Evolutionary conservation across 2,329 filamentous ascomycete genomes (phyloP).

Genomic region (Juglanconis sp.): DNA sequence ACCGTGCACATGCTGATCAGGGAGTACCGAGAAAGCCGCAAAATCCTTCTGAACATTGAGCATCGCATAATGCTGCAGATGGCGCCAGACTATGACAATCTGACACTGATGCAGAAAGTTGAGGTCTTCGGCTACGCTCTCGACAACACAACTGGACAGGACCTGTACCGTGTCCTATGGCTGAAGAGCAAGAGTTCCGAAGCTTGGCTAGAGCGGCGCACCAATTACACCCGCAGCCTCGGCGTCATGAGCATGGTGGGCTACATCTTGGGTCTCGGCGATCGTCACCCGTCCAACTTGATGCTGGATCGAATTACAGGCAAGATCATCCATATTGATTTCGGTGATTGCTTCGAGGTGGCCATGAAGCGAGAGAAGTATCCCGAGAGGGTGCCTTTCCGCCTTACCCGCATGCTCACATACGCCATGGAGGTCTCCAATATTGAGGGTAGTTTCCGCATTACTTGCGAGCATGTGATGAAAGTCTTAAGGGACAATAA

Average conservation of each 20-base stretch:
- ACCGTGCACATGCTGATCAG: conserved; percentile 95
- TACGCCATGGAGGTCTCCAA: conserved; percentile 99
- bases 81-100: conserved; percentile 97
- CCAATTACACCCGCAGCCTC: conserved; percentile 96
- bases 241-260: conserved; percentile 99
- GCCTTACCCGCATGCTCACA: conserved; percentile 95
- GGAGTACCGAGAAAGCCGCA: conserved; percentile 94
- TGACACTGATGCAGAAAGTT: conserved; percentile 99
- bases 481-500: conserved; percentile 94
- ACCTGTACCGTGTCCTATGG: conserved; percentile 97
- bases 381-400: conserved; percentile 95
- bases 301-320: conserved; percentile 96
- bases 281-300: conserved; percentile 95
- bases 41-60: conserved; percentile 98
- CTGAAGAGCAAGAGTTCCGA: conserved; percentile 98
- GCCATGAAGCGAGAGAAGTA: conserved; percentile 99
- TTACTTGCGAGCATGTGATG: conserved; percentile 98
- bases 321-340: conserved; percentile 98
- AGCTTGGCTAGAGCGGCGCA: conserved; percentile 93
- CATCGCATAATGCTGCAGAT: conserved; percentile 99
- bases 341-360: conserved; percentile 98
- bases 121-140: conserved; percentile 99
- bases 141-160: conserved; percentile 98
- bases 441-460: conserved; percentile 96
- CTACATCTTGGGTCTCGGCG: conserved; percentile 94